Conservation (phyloP, 768 basidiomycete genomes). For the Tylopilus plumbeoviolaceoides region DNA sequence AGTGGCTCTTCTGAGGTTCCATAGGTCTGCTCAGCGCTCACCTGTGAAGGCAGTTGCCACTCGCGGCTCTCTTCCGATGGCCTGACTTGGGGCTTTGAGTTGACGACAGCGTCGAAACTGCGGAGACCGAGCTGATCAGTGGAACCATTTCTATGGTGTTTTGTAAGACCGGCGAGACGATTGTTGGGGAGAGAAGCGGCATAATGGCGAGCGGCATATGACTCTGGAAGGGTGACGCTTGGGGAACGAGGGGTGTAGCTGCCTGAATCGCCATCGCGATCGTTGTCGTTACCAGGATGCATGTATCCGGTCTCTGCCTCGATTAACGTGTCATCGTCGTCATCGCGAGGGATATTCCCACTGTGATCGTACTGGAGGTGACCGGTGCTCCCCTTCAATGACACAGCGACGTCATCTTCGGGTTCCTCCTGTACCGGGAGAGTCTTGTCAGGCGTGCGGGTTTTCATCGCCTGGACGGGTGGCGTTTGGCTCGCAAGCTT, state of each 20-base stretch:
- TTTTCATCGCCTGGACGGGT: slow-evolving; percentile 47
- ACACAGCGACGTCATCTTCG: slow-evolving; percentile 53
- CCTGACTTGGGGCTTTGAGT: slow-evolving; percentile 38
- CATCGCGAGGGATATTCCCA: slow-evolving; percentile 39
- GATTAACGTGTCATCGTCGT: slow-evolving; percentile 44
- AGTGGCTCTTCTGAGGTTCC: slow-evolving; percentile 14
- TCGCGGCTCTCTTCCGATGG: slow-evolving; percentile 29
- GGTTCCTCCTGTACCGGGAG: slow-evolving; percentile 75
- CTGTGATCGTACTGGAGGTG: slow-evolving; percentile 34
- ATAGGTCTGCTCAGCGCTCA: slow-evolving; percentile 14
- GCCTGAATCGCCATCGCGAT: slow-evolving; percentile 44
- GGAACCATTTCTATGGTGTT: slow-evolving; percentile 52
- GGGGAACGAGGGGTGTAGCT: slow-evolving; percentile 69
- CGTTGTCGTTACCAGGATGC: slow-evolving; percentile 25
- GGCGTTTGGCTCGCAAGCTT: slow-evolving; percentile 40
- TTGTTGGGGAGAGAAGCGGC: slow-evolving; percentile 27
- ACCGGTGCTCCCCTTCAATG: slow-evolving; percentile 38
- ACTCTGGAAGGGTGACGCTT: slow-evolving; percentile 53
- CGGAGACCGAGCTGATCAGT: slow-evolving; percentile 62
- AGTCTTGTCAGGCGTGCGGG: slow-evolving; percentile 66
- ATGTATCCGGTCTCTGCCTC: slow-evolving; percentile 36
- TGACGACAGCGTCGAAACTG: slow-evolving; percentile 54
- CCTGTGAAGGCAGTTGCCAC: slow-evolving; percentile 9
- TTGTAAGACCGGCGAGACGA: slow-evolving; percentile 37
- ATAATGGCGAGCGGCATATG: slow-evolving; percentile 31